Percentiles rank a stretch among this genome's conserved stretches.
Evolutionary conservation across 805 yeast species (phyloP).

Genomic region (Lachancea nothofagi): DNA sequence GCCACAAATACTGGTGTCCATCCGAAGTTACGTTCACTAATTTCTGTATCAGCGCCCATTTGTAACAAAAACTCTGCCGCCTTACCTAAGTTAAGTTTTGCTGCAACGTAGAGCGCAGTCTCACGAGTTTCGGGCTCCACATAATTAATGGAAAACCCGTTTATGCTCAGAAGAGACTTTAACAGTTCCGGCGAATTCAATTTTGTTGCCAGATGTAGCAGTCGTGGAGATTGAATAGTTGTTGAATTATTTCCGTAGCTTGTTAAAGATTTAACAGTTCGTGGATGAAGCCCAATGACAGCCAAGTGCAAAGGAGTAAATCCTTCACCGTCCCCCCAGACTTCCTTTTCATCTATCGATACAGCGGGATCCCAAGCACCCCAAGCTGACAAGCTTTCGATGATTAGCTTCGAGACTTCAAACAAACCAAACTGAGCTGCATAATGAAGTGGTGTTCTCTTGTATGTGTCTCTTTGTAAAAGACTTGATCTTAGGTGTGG

Average conservation of each 20-base stretch:
- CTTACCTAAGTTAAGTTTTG: slow-evolving; percentile 52
- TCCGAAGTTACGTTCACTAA: slow-evolving; percentile 72
- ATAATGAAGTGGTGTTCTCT: slow-evolving; percentile 84
- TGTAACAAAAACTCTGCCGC: slow-evolving; percentile 51
- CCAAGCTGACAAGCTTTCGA: slow-evolving; percentile 57
- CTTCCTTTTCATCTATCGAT: slow-evolving; percentile 49
- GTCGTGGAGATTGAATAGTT: slow-evolving; percentile 45
- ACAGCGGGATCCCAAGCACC: slow-evolving; percentile 42
- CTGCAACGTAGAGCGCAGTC: slow-evolving; percentile 77
- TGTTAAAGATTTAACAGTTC: slow-evolving; percentile 59
- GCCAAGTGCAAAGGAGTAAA: slow-evolving; percentile 81
- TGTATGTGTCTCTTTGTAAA: slow-evolving; percentile 65
- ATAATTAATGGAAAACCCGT: slow-evolving; percentile 60
- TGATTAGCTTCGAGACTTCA: slow-evolving; percentile 51
- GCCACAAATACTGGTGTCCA: slow-evolving; percentile 95
- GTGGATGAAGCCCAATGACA: slow-evolving; percentile 76
- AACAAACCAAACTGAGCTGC: slow-evolving; percentile 81
- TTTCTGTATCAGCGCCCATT: slow-evolving; percentile 65
- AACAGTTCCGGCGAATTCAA: slow-evolving; percentile 56
- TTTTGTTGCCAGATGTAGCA: slow-evolving; percentile 56
- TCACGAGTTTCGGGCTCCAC: slow-evolving; percentile 59
- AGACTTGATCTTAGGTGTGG: slow-evolving; percentile 49
- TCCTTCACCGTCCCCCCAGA: slow-evolving; percentile 70
- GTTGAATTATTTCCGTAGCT: slow-evolving; percentile 37
- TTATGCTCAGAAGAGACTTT: slow-evolving; percentile 43